A percentile compares a stretch with the other conserved stretches of the same genome.
Conservation (phyloP, 805 yeast genomes). For the Candida vaughaniae region DNA sequence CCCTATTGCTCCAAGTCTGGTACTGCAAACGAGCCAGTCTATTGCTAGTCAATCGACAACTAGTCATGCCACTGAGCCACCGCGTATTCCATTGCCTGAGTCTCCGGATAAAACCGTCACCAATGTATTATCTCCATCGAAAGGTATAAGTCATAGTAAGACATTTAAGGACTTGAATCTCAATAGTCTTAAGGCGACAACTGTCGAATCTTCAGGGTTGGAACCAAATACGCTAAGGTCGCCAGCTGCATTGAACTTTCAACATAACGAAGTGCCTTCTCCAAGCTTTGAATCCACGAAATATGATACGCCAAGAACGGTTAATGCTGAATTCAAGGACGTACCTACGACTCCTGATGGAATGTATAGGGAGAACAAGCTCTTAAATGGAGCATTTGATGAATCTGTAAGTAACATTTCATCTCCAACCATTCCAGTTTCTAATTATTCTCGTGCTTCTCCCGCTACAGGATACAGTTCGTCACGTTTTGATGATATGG, state of each 20-base stretch:
- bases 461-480: constrained; percentile 8
- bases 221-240: constrained; percentile 8
- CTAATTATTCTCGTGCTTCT: constrained; percentile 10
- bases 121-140: constrained; percentile 9
- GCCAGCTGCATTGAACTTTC: constrained; percentile 9
- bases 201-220: constrained; percentile 2
- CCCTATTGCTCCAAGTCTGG: constrained; percentile 4
- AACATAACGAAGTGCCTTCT: background rate
- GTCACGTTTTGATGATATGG: constrained; percentile 7
- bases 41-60: too few species aligned
- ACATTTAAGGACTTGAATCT: constrained; percentile 13
- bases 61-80: constrained; percentile 11
- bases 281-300: background rate
- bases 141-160: constrained; percentile 11
- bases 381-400: constrained; percentile 3
- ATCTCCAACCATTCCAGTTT: constrained; percentile 15
- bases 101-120: constrained; percentile 11
- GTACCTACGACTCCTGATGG: constrained; percentile 24
- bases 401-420: constrained; percentile 15
- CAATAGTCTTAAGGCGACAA: constrained; percentile 7
- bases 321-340: constrained; percentile 2
- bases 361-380: constrained; percentile 10
- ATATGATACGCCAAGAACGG: constrained; percentile 5
- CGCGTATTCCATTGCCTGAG: constrained; percentile 11
- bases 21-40: too few species aligned